Conservation (phyloP, 106 monocot genomes). For the Alisma plantagoaquatica region DNA sequence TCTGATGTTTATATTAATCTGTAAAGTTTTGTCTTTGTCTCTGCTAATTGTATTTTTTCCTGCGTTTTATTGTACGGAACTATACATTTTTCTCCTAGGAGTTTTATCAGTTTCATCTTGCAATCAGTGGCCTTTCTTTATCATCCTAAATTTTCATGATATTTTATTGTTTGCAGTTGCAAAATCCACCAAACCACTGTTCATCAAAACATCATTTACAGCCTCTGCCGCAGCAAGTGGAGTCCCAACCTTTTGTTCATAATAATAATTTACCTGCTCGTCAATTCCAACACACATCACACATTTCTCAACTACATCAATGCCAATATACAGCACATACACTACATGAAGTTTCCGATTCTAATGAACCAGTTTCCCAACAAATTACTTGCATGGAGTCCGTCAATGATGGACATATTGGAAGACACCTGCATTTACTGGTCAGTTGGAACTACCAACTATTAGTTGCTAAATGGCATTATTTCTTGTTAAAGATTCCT, state of each 20-base stretch:
- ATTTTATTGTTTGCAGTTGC: constrained; percentile 30
- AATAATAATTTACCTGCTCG: constrained; percentile 39
- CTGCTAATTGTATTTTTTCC: too few species aligned
- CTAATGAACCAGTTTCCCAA: constrained; percentile 39
- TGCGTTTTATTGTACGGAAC: too few species aligned
- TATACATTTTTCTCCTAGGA: too few species aligned
- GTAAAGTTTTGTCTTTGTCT: too few species aligned
- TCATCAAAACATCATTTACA: constrained; percentile 54
- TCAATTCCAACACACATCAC: constrained; percentile 47
- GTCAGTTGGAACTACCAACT: constrained; percentile 36
- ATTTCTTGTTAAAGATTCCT: too few species aligned
- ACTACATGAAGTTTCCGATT: constrained; percentile 32
- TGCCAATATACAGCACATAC: constrained; percentile 46
- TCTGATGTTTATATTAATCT: too few species aligned
- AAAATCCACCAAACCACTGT: too few species aligned
- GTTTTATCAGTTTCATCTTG: too few species aligned
- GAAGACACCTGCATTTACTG: constrained; percentile 45
- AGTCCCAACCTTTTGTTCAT: constrained; percentile 41
- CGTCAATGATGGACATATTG: constrained; percentile 32
- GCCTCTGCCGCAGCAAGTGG: constrained; percentile 37
- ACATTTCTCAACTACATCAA: constrained; percentile 34
- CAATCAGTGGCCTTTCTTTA: too few species aligned
- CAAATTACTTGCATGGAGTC: constrained; percentile 64
- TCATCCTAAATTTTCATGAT: too few species aligned
- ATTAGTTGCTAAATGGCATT: too few species aligned